Base-by-base conservation (phyloP, 768 basidiomycete genomes). In the Krasilnikovozyma curviuscula region DNA sequence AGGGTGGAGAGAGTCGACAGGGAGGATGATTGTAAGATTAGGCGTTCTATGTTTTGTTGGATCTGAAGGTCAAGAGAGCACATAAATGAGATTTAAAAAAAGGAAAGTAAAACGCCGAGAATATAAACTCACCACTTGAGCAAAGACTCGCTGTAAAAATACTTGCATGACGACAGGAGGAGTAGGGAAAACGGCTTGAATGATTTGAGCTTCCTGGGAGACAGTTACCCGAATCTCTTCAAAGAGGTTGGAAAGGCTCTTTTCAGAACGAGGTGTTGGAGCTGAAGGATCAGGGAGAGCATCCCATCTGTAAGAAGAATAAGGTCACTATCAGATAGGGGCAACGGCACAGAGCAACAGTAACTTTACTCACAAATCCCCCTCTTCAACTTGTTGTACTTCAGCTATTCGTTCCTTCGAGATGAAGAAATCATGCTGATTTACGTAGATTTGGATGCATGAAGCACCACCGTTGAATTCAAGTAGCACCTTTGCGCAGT, bases 401-500 rank as follows among this genome's bases (percentile, higher is more conserved):
- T 69, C 64, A n/a, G n/a, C n/a, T n/a, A n/a, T n/a, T 46, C 83
- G 76, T 61, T 89, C 89, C 49, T 69, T 68, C 14, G 68, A 68
- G 63, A 97, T 95, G 71, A 98, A 98, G 70, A 98, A 98, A 62
- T 97, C 93, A 57, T 98, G 93, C 61, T 98, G 93, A 59, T 97
- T 98, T 47, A 98, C 93, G 58, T 97, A 98, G 12, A 97, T 84
- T 65, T 95, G 89, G 5, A 98, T 82, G 60, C 93, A 97, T 0
- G 88, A 91, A 37, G 82, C 70, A 8, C 93, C 93, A 6, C 93
- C 93, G 55, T 98, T 98, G 68, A 98, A 98, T 63, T 97, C 93
- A 16, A 93, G 73, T 6, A 98, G 69, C 2, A 85, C 91, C 67
- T 89, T 83, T 0, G 93, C 91, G 60, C 91, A 97, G 61, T 97